These are phyloP conservation scores for Amphichorda felina DNA, from an alignment of 2,329 filamentous ascomycete species.

Conservation along the genomic window DNA sequence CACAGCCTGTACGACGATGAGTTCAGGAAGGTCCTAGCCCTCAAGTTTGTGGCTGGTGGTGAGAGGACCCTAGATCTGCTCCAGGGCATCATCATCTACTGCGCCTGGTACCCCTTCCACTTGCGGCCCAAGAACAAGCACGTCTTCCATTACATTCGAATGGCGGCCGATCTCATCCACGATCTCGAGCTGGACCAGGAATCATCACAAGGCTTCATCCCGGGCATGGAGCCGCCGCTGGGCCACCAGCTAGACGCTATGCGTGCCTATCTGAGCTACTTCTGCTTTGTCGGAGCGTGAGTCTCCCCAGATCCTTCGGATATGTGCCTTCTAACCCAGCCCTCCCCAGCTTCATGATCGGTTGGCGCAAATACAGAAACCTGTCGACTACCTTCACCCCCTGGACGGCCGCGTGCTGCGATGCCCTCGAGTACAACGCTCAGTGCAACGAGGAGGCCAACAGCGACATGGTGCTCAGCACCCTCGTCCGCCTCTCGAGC, in stretches of 20 bases:
- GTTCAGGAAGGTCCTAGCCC: conserved; percentile 41
- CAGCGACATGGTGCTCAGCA: conserved; percentile 29
- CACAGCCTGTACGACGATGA: conserved; percentile 44
- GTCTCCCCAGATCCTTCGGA: neutral
- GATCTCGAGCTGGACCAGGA: conserved; percentile 38
- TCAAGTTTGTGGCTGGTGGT: conserved; percentile 43
- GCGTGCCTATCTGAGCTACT: conserved; percentile 32
- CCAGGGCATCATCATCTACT: conserved; percentile 44
- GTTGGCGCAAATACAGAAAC: conserved; percentile 22
- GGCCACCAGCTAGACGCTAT: conserved; percentile 25
- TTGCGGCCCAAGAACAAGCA: conserved; percentile 38
- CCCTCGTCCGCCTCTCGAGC: conserved; percentile 28
- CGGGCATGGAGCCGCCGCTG: neutral
- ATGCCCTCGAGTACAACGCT: conserved; percentile 25
- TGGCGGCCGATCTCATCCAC: conserved; percentile 35
- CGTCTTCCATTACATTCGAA: conserved; percentile 35
- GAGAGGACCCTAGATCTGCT: conserved; percentile 45
- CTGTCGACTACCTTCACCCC: conserved; percentile 21
- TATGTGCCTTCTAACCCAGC: neutral
- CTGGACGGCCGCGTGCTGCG: conserved; percentile 33
- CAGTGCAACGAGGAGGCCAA: no score
- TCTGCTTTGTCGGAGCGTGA: conserved; percentile 29
- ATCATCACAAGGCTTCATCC: conserved; percentile 5
- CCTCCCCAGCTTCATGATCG: conserved; percentile 19
- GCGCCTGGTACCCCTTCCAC: conserved; percentile 46